A percentile compares a stretch with the other conserved stretches of the same genome.
Evolutionary conservation across 2,329 filamentous ascomycete species (phyloP).

Genomic region (Ceratocystis destructans): DNA sequence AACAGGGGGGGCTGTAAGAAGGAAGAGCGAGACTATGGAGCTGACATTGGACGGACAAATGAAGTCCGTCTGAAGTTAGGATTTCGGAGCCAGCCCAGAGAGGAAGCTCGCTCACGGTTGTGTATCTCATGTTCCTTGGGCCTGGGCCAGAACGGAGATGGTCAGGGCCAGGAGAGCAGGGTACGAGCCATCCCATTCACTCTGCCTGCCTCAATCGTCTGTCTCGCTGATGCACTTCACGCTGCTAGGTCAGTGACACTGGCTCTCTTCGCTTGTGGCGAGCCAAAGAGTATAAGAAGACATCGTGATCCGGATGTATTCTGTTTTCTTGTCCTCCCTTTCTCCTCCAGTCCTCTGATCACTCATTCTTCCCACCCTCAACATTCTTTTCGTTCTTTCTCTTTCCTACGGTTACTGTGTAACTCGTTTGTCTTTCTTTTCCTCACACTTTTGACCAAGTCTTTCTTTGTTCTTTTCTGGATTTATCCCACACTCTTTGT

Average conservation of each 20-base stretch:
- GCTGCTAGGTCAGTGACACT: background rate
- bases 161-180: background rate
- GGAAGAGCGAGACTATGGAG: background rate
- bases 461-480: conserved; percentile 8
- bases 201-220: too few species aligned
- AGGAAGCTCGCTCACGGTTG: background rate
- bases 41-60: background rate
- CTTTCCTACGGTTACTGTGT: conserved; percentile 1
- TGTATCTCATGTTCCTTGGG: background rate
- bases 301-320: background rate
- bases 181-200: background rate
- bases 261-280: background rate
- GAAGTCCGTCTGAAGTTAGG: background rate
- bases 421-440: conserved; percentile 1
- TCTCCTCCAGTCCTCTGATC: conserved; percentile 14
- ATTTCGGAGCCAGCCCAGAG: background rate
- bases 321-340: background rate
- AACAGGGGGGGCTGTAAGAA: background rate
- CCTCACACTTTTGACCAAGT: background rate
- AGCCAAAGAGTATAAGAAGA: conserved; percentile 6
- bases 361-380: background rate
- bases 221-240: background rate
- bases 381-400: background rate
- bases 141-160: background rate
- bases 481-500: background rate